Conservation (phyloP, 352 stramenopile genomes). For the Phytophthora nicotianae region DNA sequence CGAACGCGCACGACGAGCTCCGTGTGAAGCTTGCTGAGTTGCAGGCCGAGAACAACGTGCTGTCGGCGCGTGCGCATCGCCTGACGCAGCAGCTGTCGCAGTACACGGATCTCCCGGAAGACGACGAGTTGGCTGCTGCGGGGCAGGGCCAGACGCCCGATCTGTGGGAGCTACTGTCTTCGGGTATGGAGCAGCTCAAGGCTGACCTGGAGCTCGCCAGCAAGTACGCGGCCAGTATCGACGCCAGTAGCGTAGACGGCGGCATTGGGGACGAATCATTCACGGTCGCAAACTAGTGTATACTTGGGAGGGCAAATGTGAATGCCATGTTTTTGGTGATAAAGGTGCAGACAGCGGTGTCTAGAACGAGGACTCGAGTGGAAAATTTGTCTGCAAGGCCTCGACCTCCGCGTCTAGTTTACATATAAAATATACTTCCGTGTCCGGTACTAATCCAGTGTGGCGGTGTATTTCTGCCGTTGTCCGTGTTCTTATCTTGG, state of each 20-base stretch:
- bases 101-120: conserved; percentile 80
- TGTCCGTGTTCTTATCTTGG: conserved; percentile 23
- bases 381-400: background rate
- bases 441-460: conserved; percentile 14
- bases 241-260: conserved; percentile 51
- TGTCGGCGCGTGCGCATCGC: conserved; percentile 75
- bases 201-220: conserved; percentile 85
- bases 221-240: conserved; percentile 87
- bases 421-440: conserved; percentile 36
- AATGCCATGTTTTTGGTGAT: conserved; percentile 29
- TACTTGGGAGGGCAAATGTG: conserved; percentile 16
- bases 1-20: conserved; percentile 69
- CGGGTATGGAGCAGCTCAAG: conserved; percentile 91
- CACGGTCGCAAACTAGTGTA: conserved; percentile 53
- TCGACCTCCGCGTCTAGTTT: conserved; percentile 19
- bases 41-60: conserved; percentile 86
- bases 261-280: conserved; percentile 62
- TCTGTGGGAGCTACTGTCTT: conserved; percentile 85
- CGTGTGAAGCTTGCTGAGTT: conserved; percentile 76
- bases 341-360: conserved; percentile 26
- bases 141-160: conserved; percentile 69
- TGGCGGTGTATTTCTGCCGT: background rate
- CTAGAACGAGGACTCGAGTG: conserved; percentile 17
- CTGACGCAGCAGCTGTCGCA: conserved; percentile 84
- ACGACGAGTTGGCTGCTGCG: conserved; percentile 58